These are phyloP conservation scores for Fraxinus xanthoxyloides DNA, from an alignment of 305 asterid genomes.

Conservation along the genomic window DNA sequence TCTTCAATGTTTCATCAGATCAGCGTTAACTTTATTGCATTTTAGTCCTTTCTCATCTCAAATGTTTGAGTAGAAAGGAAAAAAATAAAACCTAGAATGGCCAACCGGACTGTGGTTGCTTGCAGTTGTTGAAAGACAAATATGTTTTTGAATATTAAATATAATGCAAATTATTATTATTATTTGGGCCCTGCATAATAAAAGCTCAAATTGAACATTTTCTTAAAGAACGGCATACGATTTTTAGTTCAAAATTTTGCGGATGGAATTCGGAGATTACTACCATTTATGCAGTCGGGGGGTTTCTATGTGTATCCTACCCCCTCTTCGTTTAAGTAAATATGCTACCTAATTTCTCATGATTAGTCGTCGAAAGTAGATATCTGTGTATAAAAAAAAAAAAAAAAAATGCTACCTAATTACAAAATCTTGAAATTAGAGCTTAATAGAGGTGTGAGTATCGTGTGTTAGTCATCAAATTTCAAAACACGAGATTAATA, in stretches of 20 bases:
- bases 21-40: neutral
- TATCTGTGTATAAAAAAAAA: too few species aligned
- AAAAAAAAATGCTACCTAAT: too few species aligned
- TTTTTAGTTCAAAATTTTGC: neutral
- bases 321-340: too few species aligned
- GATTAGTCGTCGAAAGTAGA: too few species aligned
- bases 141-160: neutral
- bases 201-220: neutral
- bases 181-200: neutral
- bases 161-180: too few species aligned
- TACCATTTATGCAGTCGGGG: neutral
- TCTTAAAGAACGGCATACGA: too few species aligned
- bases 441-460: neutral
- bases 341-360: too few species aligned
- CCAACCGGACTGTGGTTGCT: neutral
- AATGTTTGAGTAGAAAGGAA: neutral
- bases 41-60: neutral
- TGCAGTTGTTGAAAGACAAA: neutral
- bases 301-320: too few species aligned
- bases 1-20: neutral
- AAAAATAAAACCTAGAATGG: neutral
- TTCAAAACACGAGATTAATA: too few species aligned
- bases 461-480: neutral
- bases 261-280: neutral
- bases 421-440: neutral